Evolutionary conservation across 78 protist species (phyloP).

Genomic region (Anaeramoeba flamelloides): DNA sequence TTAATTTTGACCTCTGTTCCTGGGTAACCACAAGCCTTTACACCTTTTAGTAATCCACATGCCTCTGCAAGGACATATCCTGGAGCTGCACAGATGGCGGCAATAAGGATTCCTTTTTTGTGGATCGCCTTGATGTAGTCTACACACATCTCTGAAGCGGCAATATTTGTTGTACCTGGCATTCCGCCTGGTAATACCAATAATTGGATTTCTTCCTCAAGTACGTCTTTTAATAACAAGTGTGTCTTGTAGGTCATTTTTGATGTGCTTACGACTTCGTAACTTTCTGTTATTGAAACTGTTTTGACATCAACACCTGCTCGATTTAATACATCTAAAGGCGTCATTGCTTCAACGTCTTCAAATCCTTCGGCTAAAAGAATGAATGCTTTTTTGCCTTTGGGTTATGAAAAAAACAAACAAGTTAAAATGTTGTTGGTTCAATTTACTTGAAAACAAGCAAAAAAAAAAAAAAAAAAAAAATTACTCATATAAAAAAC

Average conservation of each 20-base stretch:
- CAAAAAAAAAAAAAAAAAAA: too few species aligned
- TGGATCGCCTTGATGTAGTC: background rate
- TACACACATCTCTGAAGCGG: background rate
- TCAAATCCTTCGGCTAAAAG: background rate
- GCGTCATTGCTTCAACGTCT: background rate
- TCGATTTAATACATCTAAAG: background rate
- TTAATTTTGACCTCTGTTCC: too few species aligned
- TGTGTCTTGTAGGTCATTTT: too few species aligned
- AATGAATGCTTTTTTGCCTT: background rate
- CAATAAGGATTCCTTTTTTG: background rate
- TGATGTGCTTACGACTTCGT: background rate
- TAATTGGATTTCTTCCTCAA: background rate
- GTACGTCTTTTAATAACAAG: background rate
- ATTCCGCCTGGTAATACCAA: slow-evolving; percentile 10
- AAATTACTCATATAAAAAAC: too few species aligned
- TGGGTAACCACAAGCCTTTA: background rate
- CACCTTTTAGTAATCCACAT: background rate
- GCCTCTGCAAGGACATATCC: background rate
- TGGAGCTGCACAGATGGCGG: slow-evolving; percentile 13
- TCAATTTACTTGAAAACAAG: too few species aligned
- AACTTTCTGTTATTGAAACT: background rate
- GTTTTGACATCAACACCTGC: background rate
- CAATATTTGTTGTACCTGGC: slow-evolving; percentile 6
- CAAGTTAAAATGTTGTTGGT: too few species aligned
- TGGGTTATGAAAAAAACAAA: background rate